A percentile compares a stretch with the other conserved stretches of the same genome.
Conservation (phyloP, 257 asterid species). For the Paulownia fortunei region DNA sequence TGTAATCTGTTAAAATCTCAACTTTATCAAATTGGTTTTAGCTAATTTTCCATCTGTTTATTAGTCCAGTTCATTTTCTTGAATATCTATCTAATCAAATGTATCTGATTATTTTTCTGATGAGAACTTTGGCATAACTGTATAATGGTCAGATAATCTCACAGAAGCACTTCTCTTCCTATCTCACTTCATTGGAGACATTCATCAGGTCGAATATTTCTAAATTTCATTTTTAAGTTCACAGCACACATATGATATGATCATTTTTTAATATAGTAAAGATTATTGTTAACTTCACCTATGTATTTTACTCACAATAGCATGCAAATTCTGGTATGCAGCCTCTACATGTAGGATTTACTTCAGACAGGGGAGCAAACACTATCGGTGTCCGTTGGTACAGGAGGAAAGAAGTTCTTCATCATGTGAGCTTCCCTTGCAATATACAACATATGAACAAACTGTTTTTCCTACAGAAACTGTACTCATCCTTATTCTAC, state of each 20-base stretch:
- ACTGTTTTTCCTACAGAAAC: background rate
- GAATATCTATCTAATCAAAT: background rate
- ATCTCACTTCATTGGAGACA: conserved; percentile 88
- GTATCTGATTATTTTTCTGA: background rate
- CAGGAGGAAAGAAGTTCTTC: conserved; percentile 72
- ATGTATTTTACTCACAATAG: background rate
- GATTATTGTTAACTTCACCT: too few species aligned
- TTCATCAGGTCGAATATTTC: conserved; percentile 73
- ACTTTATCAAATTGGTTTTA: too few species aligned
- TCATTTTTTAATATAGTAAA: background rate
- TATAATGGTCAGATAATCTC: conserved; percentile 66
- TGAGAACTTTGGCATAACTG: background rate
- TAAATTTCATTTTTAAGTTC: background rate
- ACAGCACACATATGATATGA: background rate
- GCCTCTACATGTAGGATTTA: conserved; percentile 91
- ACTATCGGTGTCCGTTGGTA: conserved; percentile 86
- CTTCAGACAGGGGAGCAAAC: conserved; percentile 72
- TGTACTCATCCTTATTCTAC: background rate
- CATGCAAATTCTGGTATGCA: conserved; percentile 32
- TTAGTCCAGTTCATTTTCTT: background rate
- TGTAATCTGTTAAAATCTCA: conserved; percentile 36
- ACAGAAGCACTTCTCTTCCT: conserved; percentile 90
- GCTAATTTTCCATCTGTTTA: background rate
- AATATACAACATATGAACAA: background rate
- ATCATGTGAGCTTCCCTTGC: conserved; percentile 59